Evolutionary conservation across 2,329 filamentous ascomycete genomes (phyloP).

Genomic region (Fusarium foetens): DNA sequence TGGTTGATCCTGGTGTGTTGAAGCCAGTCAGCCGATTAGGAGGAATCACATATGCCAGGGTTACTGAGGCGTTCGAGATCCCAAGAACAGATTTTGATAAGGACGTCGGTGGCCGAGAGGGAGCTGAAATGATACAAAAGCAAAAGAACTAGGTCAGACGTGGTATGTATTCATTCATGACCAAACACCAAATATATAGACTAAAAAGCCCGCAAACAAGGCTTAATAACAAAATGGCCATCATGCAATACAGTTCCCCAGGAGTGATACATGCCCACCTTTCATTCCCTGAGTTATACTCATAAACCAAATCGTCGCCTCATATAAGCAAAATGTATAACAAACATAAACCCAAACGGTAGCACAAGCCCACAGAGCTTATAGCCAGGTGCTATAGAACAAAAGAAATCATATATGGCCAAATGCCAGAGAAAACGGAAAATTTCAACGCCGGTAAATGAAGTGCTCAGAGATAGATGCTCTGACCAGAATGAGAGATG

Average conservation of each 20-base stretch:
- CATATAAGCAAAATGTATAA: neutral
- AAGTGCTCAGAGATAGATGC: slow-evolving; percentile 58
- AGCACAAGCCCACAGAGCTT: slow-evolving; percentile 15
- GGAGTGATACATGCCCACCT: neutral
- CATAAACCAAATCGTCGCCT: slow-evolving; percentile 6
- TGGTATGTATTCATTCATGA: slow-evolving; percentile 17
- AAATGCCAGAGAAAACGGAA: slow-evolving; percentile 9
- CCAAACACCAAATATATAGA: slow-evolving; percentile 13
- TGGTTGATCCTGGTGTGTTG: slow-evolving; percentile 80
- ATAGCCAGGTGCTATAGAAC: slow-evolving; percentile 19
- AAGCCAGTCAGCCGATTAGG: slow-evolving; percentile 82
- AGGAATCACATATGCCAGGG: slow-evolving; percentile 84
- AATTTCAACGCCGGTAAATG: slow-evolving; percentile 9
- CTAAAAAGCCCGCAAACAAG: neutral
- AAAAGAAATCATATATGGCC: slow-evolving; percentile 20
- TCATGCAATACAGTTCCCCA: neutral
- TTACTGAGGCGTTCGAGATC: slow-evolving; percentile 77
- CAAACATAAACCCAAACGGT: neutral
- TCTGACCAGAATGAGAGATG: slow-evolving; percentile 74
- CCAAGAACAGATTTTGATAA: slow-evolving; percentile 68
- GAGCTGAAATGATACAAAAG: slow-evolving; percentile 62
- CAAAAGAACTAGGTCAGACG: slow-evolving; percentile 17
- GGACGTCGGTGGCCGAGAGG: slow-evolving; percentile 64
- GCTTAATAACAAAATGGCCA: neutral
- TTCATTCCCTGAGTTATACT: neutral